Conservation (phyloP, 495 filamentous ascomycete genomes). For the Hypoxylon lienhwacheense region DNA sequence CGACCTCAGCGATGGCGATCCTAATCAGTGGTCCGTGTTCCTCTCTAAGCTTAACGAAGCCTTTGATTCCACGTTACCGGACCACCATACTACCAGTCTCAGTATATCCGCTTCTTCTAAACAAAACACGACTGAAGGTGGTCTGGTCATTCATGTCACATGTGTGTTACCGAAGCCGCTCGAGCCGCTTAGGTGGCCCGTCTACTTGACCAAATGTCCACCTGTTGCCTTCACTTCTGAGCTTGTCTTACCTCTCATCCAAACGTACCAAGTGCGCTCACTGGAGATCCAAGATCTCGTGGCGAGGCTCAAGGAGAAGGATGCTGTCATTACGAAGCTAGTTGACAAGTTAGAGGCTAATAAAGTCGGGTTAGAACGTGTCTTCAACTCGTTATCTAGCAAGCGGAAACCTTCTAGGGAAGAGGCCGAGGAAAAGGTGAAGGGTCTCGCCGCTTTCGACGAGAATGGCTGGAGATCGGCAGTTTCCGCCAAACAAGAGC, state of each 20-base stretch:
- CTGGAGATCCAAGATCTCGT: conserved; percentile 59
- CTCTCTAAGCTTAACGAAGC: conserved; percentile 70
- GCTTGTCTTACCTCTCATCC: conserved; percentile 70
- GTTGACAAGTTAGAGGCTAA: conserved; percentile 76
- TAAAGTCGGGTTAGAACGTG: conserved; percentile 64
- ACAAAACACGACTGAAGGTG: conserved; percentile 32
- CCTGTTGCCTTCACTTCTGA: conserved; percentile 58
- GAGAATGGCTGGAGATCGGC: conserved; percentile 50
- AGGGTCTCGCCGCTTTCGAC: conserved; percentile 58
- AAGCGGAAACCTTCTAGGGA: conserved; percentile 51
- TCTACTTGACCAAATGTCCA: conserved; percentile 59
- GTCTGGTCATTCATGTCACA: conserved; percentile 60
- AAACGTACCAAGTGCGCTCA: conserved; percentile 55
- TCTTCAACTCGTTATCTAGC: conserved; percentile 68
- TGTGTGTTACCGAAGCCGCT: conserved; percentile 68
- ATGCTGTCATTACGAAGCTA: conserved; percentile 72
- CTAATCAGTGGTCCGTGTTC: conserved; percentile 69
- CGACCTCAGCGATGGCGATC: conserved; percentile 74
- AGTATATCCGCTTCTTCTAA: conserved; percentile 31
- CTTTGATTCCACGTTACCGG: conserved; percentile 48
- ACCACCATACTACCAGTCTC: conserved; percentile 45
- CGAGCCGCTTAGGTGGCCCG: conserved; percentile 68
- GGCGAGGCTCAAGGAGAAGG: conserved; percentile 69
- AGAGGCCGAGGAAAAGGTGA: conserved; percentile 54
- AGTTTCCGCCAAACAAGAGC: conserved; percentile 32